These are phyloP conservation scores for Ogataea parapolymorpha DNA, from an alignment of 805 yeast genomes.

Conservation along the genomic window DNA sequence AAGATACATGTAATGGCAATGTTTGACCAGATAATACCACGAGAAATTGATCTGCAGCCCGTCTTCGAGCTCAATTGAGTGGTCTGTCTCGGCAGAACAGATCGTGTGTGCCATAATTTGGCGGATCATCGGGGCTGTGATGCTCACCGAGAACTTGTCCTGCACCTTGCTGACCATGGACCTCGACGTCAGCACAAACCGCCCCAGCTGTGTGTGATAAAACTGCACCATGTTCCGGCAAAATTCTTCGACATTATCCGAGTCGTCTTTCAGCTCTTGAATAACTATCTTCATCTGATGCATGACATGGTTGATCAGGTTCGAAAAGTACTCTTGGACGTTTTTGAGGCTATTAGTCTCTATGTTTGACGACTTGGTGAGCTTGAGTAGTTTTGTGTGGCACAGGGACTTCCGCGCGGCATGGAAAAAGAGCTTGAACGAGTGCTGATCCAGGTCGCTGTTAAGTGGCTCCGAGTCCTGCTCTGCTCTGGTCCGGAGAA, in stretches of 20 bases:
- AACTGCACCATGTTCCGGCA: background rate
- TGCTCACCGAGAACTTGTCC: background rate
- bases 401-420: constrained; percentile 24
- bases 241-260: background rate
- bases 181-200: background rate
- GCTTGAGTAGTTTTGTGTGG: constrained; percentile 18
- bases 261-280: background rate
- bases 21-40: constrained; percentile 2
- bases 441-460: constrained; percentile 2
- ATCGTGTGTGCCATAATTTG: background rate
- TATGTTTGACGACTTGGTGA: constrained; percentile 24
- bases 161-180: background rate
- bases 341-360: constrained; percentile 13
- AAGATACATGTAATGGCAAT: constrained; percentile 4
- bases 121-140: background rate
- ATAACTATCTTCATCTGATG: background rate
- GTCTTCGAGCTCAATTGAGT: background rate
- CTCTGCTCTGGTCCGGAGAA: background rate
- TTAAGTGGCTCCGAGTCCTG: background rate
- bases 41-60: background rate
- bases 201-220: background rate
- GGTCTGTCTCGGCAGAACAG: background rate
- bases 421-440: constrained; percentile 26
- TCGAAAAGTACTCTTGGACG: background rate
- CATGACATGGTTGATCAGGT: background rate